phyloP scores from a whole-genome alignment of 2,329 filamentous ascomycete species.

The Colletotrichum sp. region DNA sequence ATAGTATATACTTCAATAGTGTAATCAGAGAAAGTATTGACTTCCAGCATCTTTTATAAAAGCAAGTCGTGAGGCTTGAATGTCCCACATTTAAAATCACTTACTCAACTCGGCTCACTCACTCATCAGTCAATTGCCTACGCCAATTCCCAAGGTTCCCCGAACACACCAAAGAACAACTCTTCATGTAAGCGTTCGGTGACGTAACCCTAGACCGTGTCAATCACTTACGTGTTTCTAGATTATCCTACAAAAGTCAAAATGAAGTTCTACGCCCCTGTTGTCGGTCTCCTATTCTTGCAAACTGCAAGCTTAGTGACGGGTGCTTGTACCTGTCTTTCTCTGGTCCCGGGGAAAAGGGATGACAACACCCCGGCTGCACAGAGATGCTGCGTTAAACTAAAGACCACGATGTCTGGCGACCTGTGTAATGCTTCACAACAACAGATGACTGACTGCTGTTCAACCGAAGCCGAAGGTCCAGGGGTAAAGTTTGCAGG shows the following conservation, averaged over 20 bases:
- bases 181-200: neutral
- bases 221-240: neutral
- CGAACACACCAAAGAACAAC: fast-evolving
- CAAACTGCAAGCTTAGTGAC: neutral
- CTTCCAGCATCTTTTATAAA: neutral
- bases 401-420: neutral
- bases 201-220: fast-evolving
- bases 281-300: neutral
- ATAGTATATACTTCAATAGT: neutral
- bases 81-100: fast-evolving
- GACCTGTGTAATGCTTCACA: neutral
- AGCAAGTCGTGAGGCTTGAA: neutral
- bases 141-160: neutral
- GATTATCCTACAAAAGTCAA: fast-evolving
- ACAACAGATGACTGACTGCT: neutral
- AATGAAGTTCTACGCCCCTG: neutral
- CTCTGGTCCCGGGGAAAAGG: neutral
- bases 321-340: neutral
- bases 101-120: neutral
- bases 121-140: fast-evolving
- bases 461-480: neutral
- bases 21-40: neutral
- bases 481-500: neutral
- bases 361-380: neutral
- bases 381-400: neutral